Conservation (phyloP, 2,329 filamentous ascomycete genomes). For the Xylaria sp. region DNA sequence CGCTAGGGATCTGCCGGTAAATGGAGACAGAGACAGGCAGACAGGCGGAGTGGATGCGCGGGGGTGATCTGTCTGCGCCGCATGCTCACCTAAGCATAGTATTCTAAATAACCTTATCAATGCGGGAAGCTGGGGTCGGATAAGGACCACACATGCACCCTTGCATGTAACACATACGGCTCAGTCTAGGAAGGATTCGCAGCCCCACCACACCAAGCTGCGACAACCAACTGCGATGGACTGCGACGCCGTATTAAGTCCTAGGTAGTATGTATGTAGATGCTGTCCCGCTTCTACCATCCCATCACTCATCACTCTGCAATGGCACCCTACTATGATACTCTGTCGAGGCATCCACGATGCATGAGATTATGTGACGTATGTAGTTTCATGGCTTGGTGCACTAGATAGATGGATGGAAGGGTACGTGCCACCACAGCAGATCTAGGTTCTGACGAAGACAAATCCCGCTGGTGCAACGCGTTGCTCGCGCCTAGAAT, state of each 20-base stretch:
- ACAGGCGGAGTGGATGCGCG: not conserved
- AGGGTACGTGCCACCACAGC: not conserved
- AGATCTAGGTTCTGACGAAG: not conserved
- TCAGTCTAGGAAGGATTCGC: not conserved
- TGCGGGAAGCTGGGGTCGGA: not conserved
- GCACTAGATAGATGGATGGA: not conserved
- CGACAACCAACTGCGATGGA: not conserved
- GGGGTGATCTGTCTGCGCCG: not conserved
- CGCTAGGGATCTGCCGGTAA: not conserved
- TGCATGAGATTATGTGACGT: not conserved
- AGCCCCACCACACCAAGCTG: too few species aligned
- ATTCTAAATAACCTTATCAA: not conserved
- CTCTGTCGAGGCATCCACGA: not conserved
- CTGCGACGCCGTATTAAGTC: not conserved
- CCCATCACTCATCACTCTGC: not conserved
- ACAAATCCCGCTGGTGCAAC: not conserved
- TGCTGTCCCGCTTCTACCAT: not conserved
- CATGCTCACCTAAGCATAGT: not conserved
- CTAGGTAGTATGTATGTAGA: not conserved
- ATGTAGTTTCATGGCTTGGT: not conserved
- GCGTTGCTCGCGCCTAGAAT: not conserved
- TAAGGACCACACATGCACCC: not conserved
- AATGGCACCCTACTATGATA: not conserved
- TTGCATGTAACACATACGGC: not conserved
- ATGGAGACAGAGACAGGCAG: not conserved